phyloP scores from a whole-genome alignment of 225 moss, liverwort and hornwort genomes.

The Sphagnum contortum region DNA sequence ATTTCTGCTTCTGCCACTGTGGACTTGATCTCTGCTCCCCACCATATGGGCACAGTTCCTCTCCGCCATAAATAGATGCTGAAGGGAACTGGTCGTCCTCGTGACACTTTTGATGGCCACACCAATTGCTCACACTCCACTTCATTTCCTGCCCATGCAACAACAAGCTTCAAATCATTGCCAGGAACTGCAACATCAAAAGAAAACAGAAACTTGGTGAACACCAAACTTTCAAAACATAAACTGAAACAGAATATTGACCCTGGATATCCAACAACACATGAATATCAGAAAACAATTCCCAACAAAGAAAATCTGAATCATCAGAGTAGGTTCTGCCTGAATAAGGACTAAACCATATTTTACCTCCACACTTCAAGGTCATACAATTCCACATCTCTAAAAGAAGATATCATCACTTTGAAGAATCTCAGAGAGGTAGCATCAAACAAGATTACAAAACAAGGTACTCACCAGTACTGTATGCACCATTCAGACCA shows the following conservation, averaged over 20 bases:
- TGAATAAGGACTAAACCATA: too few species aligned
- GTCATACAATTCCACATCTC: too few species aligned
- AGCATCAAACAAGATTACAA: too few species aligned
- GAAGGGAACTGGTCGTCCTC: constrained; percentile 63
- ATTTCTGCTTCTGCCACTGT: constrained; percentile 94
- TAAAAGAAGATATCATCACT: neutral
- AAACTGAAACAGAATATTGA: neutral
- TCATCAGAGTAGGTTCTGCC: too few species aligned
- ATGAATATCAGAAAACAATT: too few species aligned
- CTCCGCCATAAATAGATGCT: constrained; percentile 94
- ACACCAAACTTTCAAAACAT: neutral
- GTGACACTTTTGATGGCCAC: constrained; percentile 66
- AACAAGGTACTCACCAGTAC: constrained; percentile 64
- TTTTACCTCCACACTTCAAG: too few species aligned
- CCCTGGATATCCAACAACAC: too few species aligned
- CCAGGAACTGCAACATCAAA: neutral
- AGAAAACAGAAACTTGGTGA: too few species aligned
- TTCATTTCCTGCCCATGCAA: constrained; percentile 64
- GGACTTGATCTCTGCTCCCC: constrained; percentile 98
- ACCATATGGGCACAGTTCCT: constrained; percentile 99
- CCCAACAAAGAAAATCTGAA: too few species aligned
- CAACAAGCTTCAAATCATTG: constrained; percentile 6
- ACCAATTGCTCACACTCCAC: constrained; percentile 99
- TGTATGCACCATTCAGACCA: constrained; percentile 83
- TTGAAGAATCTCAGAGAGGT: neutral